These are phyloP conservation scores for Podospora comata DNA, from an alignment of 495 filamentous ascomycete species.

Conservation along the genomic window DNA sequence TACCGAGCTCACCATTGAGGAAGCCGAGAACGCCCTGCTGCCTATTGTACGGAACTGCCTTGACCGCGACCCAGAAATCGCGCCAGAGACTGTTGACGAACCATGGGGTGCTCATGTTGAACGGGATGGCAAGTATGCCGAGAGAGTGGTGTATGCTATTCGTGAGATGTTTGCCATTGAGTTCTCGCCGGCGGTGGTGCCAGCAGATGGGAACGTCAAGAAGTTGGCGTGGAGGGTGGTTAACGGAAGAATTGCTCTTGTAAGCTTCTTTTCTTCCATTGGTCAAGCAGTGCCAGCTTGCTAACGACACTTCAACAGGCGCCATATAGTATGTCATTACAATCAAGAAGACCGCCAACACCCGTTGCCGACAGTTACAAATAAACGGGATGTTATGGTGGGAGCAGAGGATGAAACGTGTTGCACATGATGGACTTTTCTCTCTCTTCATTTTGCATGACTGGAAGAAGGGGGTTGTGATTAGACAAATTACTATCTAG, in stretches of 20 bases:
- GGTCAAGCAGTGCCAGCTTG: background rate
- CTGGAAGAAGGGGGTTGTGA: conserved; percentile 5
- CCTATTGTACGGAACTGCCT: conserved; percentile 87
- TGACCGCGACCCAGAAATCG: conserved; percentile 87
- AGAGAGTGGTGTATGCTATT: conserved; percentile 86
- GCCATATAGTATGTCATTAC: conserved; percentile 60
- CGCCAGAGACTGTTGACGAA: conserved; percentile 75
- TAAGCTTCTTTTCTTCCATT: conserved; percentile 45
- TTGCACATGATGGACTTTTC: background rate
- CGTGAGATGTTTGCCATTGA: conserved; percentile 98
- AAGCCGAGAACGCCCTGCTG: conserved; percentile 70
- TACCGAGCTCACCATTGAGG: conserved; percentile 49
- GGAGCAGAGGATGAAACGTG: background rate
- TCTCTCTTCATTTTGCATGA: conserved; percentile 15
- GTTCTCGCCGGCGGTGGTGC: conserved; percentile 87
- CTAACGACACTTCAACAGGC: conserved; percentile 43
- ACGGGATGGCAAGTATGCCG: conserved; percentile 82
- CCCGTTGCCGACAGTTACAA: conserved; percentile 44
- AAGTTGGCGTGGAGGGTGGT: conserved; percentile 94
- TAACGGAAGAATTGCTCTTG: conserved; percentile 91
- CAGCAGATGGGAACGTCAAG: conserved; percentile 84
- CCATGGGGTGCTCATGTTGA: conserved; percentile 79
- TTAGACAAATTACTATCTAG: conserved; percentile 6
- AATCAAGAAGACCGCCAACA: conserved; percentile 53
- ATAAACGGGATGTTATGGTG: background rate